Conservation (phyloP, 768 basidiomycete species). For the Pisolithus marmoratus region DNA sequence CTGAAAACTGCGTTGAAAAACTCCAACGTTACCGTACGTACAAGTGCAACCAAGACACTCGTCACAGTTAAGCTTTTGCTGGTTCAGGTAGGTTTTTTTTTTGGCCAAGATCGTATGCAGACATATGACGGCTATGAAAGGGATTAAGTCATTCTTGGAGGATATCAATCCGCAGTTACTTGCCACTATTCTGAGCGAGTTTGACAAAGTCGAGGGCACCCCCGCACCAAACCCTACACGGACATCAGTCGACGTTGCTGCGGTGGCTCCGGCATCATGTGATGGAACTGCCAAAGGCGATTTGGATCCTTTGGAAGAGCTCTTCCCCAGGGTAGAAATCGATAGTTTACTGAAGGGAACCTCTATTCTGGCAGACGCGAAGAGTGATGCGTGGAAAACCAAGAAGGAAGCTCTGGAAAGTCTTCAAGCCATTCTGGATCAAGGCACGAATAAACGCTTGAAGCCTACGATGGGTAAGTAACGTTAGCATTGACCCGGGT, state of each 20-base stretch:
- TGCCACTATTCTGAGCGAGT: constrained; percentile 84
- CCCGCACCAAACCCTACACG: constrained; percentile 74
- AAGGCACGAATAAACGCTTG: constrained; percentile 86
- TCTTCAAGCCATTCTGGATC: constrained; percentile 78
- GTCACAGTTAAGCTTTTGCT: constrained; percentile 87
- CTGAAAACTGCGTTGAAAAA: constrained; percentile 83
- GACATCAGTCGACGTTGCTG: constrained; percentile 68
- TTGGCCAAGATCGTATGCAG: background rate
- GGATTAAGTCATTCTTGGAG: constrained; percentile 87
- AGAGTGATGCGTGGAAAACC: constrained; percentile 94
- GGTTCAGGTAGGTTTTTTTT: constrained; percentile 60
- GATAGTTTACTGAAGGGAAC: constrained; percentile 82
- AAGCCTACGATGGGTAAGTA: constrained; percentile 80
- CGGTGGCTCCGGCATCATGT: constrained; percentile 38
- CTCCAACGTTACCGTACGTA: constrained; percentile 90
- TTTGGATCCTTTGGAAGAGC: constrained; percentile 80
- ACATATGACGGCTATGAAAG: constrained; percentile 35
- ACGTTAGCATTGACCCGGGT: background rate
- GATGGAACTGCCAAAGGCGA: constrained; percentile 35
- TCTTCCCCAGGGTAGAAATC: constrained; percentile 93
- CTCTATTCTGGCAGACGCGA: constrained; percentile 73
- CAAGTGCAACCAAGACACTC: constrained; percentile 87
- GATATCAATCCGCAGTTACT: constrained; percentile 93
- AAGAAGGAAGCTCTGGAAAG: constrained; percentile 93
- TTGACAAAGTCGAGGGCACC: constrained; percentile 84